Evolutionary conservation across 2,329 filamentous ascomycete genomes (phyloP), one percentile per base, ranked within the genome.

Genomic region (Akanthomyces uredinophilus): DNA sequence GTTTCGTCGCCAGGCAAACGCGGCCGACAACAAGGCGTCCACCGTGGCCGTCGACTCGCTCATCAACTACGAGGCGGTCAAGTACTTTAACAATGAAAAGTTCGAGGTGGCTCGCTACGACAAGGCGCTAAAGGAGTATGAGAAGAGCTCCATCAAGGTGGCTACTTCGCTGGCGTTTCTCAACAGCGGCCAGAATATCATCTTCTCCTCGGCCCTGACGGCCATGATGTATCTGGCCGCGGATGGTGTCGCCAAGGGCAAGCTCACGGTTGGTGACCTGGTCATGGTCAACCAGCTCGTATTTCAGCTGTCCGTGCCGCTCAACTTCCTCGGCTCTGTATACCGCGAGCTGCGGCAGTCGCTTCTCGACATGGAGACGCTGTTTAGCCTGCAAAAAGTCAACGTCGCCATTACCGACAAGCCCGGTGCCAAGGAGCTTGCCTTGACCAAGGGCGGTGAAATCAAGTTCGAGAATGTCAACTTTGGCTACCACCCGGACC

Each of bases 201-300:
- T 99, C 67, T 99, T 99, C 78, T 97, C 94, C 0, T 89, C 89
- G 41, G 93, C 95, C 0, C 79, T 99, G 65, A 97, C 95, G 0
- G 89, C 85, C 32, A 99, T 99, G 94, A 99, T 99, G 95, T 98
- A 96, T 73, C 84, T 98, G 62, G 95, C 93, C 6, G 92, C 92
- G 27, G 87, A 94, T 69, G 96, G 96, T 41, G 92, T 99, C 1
- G 92, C 91, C 1, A 81, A 79, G 3, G 94, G 94, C 16, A 79
- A 81, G 6, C 78, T 99, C 69, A 97, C 94, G 0, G 93, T 99
- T 16, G 95, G 95, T 63, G 96, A 99, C 72, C 82, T 99, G 37
- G 95, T 99, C 72, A 96, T 99, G 91, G 92, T 99, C 68, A 99
- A 99, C 74, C 95, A 98, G 79, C 87, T 99, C 20, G 93, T 99